Evolutionary conservation across 1,284 basidiomycete genomes (phyloP), one percentile per base, ranked within the genome.

Genomic region (Pseudozyma pruni): DNA sequence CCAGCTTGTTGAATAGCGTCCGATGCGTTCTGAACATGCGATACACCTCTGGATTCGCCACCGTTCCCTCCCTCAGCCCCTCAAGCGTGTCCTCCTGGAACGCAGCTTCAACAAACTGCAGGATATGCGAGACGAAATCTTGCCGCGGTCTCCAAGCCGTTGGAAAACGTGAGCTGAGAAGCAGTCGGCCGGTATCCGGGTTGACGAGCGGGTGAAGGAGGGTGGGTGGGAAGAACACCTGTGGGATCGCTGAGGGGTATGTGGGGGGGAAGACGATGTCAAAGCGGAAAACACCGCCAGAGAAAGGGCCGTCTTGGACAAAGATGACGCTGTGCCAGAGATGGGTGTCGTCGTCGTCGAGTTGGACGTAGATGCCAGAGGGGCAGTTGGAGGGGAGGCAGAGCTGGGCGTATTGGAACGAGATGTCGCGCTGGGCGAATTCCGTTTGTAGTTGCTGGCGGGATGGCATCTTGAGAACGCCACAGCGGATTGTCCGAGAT

Each of bases 211-310:
- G 76, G 33, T 78, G 76, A 1, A 76, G 45, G 9, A 75, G 41
- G 1, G 69, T 72, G 0, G 66, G 64, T 11, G 67, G 67, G 35
- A 78, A 76, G 27, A 45, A 70, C 13, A 75, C 68, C 31, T 71
- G 64, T 1, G 76, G 76, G 1, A 66, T 69, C 4, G 67, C 35
- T 8, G 40, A 45, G 0, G 72, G 74, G 20, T 59, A 77, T 10
- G 39, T 25, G 1, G 61, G 27, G 0, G 72, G 68, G 37, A 75
- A 76, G 22, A 67, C 64, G 41, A 78, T 63, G 44, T 76, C 66
- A 54, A 78, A 78, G n/a, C 72, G 60, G 43, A 76, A 74, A 34
- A 78, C 56, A 9, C 72, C 72, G 16, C 76, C 74, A 22, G 33
- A 37, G 38, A 70, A 78, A 4, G 68, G 63, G 0, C 76, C 74